phyloP scores from a whole-genome alignment of 2,329 filamentous ascomycete genomes.

The Ceratocystis lukuohia region DNA sequence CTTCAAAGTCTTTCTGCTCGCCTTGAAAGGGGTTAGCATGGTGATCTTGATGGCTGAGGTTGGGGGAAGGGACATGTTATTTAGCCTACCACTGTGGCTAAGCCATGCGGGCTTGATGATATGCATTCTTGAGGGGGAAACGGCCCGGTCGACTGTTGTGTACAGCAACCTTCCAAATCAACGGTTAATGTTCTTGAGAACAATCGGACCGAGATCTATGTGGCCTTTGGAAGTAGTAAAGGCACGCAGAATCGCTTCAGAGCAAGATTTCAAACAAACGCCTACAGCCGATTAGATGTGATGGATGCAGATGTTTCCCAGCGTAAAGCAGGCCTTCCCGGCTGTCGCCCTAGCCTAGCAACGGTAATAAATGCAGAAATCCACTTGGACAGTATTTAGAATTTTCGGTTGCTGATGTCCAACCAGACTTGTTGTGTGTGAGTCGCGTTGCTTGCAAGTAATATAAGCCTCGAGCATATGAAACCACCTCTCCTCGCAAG shows the following conservation, averaged over 20 bases:
- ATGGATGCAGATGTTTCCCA: not conserved
- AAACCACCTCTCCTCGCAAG: not conserved
- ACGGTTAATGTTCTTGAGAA: too few relatives aligned
- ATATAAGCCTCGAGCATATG: not conserved
- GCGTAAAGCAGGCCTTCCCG: not conserved
- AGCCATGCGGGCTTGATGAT: slow-evolving; percentile 94
- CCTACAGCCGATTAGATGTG: not conserved
- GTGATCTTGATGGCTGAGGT: too few relatives aligned
- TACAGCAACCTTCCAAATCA: not conserved
- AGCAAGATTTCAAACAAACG: not conserved
- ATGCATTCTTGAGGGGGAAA: slow-evolving; percentile 47
- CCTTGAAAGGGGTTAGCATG: slow-evolving; percentile 26
- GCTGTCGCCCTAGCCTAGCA: not conserved
- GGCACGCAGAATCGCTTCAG: not conserved
- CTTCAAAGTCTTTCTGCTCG: slow-evolving; percentile 96
- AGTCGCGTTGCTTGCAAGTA: slow-evolving; percentile 7
- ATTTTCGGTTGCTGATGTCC: not conserved
- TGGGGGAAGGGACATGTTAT: not conserved
- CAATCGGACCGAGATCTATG: not conserved
- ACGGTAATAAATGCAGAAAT: not conserved
- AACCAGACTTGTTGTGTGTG: not conserved
- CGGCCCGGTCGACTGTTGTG: not conserved
- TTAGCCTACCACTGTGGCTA: slow-evolving; percentile 55
- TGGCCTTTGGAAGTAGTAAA: not conserved
- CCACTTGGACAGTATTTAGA: not conserved